Percentiles rank a stretch among this genome's conserved stretches.
Evolutionary conservation across 163 green algal genomes (phyloP).

Genomic region (Chlamydomonas reinhardtii): DNA sequence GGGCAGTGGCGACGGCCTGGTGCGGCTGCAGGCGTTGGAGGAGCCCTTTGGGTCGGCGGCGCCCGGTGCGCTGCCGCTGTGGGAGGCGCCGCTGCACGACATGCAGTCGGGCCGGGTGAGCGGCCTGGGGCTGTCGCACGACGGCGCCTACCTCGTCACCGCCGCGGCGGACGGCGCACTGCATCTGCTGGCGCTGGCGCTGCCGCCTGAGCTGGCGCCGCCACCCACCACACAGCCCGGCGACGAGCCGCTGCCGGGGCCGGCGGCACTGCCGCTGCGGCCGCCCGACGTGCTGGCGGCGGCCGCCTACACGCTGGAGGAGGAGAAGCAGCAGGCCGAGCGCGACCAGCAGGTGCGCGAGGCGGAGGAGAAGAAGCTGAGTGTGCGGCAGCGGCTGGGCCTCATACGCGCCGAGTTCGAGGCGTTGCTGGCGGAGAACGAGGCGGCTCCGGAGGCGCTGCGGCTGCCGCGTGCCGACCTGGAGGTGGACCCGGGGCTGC

Average conservation of each 20-base stretch:
- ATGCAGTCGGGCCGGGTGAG: conserved; percentile 64
- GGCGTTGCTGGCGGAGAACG: conserved; percentile 73
- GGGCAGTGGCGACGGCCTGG: conserved; percentile 63
- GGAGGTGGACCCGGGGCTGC: conserved; percentile 79
- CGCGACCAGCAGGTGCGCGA: conserved; percentile 54
- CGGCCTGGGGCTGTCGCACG: conserved; percentile 67
- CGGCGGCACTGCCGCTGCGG: not conserved
- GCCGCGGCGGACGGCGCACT: conserved; percentile 68
- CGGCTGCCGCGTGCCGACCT: conserved; percentile 67
- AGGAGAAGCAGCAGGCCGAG: conserved; percentile 80
- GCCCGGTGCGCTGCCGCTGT: conserved; percentile 19
- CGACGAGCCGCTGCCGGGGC: not conserved
- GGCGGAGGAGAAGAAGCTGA: conserved; percentile 78
- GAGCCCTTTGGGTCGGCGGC: not conserved
- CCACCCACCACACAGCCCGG: not conserved
- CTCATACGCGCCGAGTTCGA: conserved; percentile 70
- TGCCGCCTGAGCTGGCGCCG: too few relatives aligned
- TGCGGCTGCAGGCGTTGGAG: conserved; percentile 57
- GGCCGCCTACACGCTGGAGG: conserved; percentile 78
- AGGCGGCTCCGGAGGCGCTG: conserved; percentile 57
- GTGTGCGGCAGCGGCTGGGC: conserved; percentile 55
- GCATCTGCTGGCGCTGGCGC: conserved; percentile 40
- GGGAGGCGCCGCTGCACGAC: conserved; percentile 63
- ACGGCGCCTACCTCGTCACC: conserved; percentile 76
- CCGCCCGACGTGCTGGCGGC: conserved; percentile 12